Percentiles rank a stretch among this genome's conserved stretches.
phyloP scores from a whole-genome alignment of 306 rosid species.

The Malus asiatica region DNA sequence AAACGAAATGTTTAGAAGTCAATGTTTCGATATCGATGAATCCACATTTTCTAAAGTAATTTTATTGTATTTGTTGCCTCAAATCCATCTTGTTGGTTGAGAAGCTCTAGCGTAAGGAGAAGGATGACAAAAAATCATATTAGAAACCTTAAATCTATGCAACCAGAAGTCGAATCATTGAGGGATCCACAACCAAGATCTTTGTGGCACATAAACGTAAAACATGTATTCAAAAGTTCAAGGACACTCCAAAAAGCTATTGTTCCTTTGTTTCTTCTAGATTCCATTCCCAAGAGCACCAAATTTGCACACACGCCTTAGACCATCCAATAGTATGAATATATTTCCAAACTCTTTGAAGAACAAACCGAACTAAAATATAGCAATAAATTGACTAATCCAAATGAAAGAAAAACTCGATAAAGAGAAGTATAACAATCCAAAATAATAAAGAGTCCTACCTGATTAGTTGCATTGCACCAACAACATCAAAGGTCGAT shows the following conservation, averaged over 20 bases:
- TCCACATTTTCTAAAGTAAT: constrained; percentile 26
- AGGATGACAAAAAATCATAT: neutral
- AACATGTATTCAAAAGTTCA: neutral
- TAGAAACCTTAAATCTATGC: neutral
- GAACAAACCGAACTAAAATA: no score
- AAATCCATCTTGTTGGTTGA: constrained; percentile 96
- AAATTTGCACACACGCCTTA: neutral
- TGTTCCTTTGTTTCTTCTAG: neutral
- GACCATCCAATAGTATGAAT: neutral
- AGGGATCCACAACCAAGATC: neutral
- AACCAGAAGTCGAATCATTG: neutral
- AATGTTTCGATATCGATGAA: neutral
- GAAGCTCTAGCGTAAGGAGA: constrained; percentile 65
- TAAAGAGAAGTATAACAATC: neutral
- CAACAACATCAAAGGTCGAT: no score
- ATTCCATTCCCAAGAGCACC: neutral
- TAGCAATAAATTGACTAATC: no score
- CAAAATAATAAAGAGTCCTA: no score
- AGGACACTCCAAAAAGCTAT: neutral
- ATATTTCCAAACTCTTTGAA: no score
- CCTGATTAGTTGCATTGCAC: no score
- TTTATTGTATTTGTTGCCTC: constrained; percentile 97
- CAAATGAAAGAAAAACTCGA: no score
- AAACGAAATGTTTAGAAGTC: neutral
- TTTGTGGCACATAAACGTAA: neutral